phyloP scores from a whole-genome alignment of 352 stramenopile genomes.

The Globisporangium parvum region DNA sequence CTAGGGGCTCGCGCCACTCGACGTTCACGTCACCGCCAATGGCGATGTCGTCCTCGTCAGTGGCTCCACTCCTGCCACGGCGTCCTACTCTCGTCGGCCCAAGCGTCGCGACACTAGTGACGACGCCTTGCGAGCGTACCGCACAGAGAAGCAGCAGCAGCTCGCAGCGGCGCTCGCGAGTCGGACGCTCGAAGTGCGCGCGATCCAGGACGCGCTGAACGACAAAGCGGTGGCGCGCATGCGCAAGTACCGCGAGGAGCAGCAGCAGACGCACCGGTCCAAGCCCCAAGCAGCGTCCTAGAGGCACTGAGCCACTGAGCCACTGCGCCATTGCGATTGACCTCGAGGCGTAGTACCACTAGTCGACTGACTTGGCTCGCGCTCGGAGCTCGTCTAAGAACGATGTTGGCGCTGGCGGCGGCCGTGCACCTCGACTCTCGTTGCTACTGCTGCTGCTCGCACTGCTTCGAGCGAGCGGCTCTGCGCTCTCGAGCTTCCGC shows the following conservation, averaged over 20 bases:
- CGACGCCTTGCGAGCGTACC: constrained; percentile 22
- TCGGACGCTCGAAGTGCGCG: constrained; percentile 38
- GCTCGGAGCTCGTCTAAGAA: constrained; percentile 12
- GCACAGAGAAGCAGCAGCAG: constrained; percentile 31
- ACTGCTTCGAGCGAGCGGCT: neutral
- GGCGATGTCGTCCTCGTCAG: constrained; percentile 31
- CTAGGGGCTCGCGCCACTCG: constrained; percentile 34
- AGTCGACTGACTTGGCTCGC: constrained; percentile 3
- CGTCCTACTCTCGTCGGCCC: no score
- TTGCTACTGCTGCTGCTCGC: neutral
- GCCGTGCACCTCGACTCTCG: constrained; percentile 1
- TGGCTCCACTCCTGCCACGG: no score
- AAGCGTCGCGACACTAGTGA: no score
- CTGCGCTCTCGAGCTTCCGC: neutral
- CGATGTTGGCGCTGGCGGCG: constrained; percentile 5
- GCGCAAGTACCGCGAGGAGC: constrained; percentile 24
- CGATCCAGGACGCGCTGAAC: constrained; percentile 45
- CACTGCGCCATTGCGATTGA: no score
- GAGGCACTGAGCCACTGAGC: no score
- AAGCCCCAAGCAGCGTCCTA: no score
- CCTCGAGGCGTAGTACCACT: no score
- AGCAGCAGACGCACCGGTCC: constrained; percentile 1
- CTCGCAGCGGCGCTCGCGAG: constrained; percentile 31
- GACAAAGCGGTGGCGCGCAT: constrained; percentile 53
- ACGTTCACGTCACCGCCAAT: constrained; percentile 26